A percentile compares a stretch with the other conserved stretches of the same genome.
phyloP scores from a whole-genome alignment of 1,284 basidiomycete species.

The Ganoderma leucocontextum region DNA sequence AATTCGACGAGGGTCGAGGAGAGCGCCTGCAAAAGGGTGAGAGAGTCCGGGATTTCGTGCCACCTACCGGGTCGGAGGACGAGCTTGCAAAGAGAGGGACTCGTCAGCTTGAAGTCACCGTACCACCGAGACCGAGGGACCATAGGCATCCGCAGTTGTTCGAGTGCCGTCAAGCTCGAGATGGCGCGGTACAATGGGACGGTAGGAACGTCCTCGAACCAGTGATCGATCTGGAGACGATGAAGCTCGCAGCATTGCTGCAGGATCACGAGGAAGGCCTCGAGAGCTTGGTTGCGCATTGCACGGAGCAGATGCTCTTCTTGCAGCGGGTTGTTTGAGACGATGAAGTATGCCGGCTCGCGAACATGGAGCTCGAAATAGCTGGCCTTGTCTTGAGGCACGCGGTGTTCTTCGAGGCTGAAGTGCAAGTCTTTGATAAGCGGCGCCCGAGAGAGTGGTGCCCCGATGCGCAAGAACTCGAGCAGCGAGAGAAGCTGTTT shows the following conservation, averaged over 20 bases:
- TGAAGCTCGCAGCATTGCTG: conserved; percentile 5
- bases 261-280: conserved; percentile 10
- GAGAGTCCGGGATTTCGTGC: conserved; percentile 15
- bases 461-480: conserved; percentile 7
- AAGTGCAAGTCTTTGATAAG: conserved; percentile 12
- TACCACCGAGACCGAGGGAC: conserved; percentile 2
- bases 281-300: conserved; percentile 12
- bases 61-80: conserved; percentile 17
- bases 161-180: neutral
- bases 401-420: conserved; percentile 4
- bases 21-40: conserved; percentile 6
- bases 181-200: neutral
- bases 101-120: neutral
- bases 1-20: conserved; percentile 11
- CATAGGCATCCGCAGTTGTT: conserved; percentile 18
- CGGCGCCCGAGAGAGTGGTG: neutral
- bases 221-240: conserved; percentile 6
- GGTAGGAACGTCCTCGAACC: conserved; percentile 16
- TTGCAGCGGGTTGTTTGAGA: conserved; percentile 6
- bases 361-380: conserved; percentile 10
- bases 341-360: conserved; percentile 3
- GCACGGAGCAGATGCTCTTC: conserved; percentile 14
- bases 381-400: conserved; percentile 12
- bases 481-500: conserved; percentile 8
- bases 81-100: conserved; percentile 10